Evolutionary conservation across 2,329 filamentous ascomycete genomes (phyloP), one percentile per base, ranked within the genome.

Genomic region (Monosporascus cannonballus): DNA sequence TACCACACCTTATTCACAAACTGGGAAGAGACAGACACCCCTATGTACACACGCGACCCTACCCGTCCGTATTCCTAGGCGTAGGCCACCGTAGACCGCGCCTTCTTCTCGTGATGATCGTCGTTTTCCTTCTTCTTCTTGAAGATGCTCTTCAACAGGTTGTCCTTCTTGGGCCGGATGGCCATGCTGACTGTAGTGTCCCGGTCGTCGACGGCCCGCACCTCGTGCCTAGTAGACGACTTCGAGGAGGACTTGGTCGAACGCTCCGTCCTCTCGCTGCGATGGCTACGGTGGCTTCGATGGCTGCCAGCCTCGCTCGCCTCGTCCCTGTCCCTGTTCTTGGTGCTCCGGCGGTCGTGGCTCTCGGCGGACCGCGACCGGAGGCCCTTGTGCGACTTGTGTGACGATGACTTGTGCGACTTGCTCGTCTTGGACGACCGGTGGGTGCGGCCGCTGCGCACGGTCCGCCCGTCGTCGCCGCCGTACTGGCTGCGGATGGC

Each of bases 61-160:
- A 34, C 30, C 4, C 30, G 9, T 34, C 30, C n/a, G 41, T 7
- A 15, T 6, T 57, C 51, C 48, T 57, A 51, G 39, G 53, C 54
- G 49, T 49, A 48, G 25, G 57, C 51, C 49, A 59, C 49, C 22
- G 56, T 55, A 20, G 56, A 53, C 41, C 51, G 53, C 47, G 53
- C 54, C 45, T 58, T 54, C 3, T 65, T 61, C 6, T 56, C 52
- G 9, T 15, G 46, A n/a, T 48, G 20, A 17, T 48, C 34, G 25
- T 14, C 11, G 27, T 4, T 50, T 34, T 75, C 71, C 66, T 78
- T 78, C 68, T 79, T 81, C 68, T 73, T 77, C 71, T 78, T 80
- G 63, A 84, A 83, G 53, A 84, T 58, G 3, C 73, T 68, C 70
- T 82, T 83, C 56, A 84, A 73, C 78, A 83, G 79, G 61, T 76